Base-by-base conservation (phyloP, 2,329 filamentous ascomycete genomes). In the Sclerotinia sclerotiorum region DNA sequence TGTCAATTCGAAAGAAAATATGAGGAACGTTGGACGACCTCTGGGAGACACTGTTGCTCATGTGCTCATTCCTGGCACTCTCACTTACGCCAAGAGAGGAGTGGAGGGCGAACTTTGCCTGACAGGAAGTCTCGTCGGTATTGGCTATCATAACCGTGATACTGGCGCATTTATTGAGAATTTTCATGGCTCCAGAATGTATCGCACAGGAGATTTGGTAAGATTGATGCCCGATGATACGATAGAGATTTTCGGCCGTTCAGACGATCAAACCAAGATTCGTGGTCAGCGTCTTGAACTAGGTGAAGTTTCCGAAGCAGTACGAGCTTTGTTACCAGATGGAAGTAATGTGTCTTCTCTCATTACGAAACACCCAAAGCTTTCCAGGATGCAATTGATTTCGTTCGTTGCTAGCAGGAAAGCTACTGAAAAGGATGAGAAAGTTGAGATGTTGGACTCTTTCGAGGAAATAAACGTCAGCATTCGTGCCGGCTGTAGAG, bases 261-360 rank as follows among this genome's bases (percentile, higher is more conserved):
- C 84, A 51, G 88, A 90, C 73, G 84, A 84, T 35, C 88, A 88
- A 75, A 84, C 88, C 68, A 90, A 91, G 32, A 71, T 72, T 52
- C 42, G 63, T 10, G 71, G 71, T 27, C 70, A 72, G 49, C 68
- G 70, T 49, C 52, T 72, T 29, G 71, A 72, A 58, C 27, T 67
- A 3, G 65, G 65, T 27, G 56, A 62, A 52, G 55, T 67, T 17
- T 57, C 54, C 0, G 55, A 52, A 21, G 32, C 32, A n/a, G 35
- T 67, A 19, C 54, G 56, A 8, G 52, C 24, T 2, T 17, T 51
- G 11, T 52, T 44, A 24, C 24, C 65, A 21, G 17, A 24, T 35
- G 44, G 29, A n/a, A 13, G 51, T n/a, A 44, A 42, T 24, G 63
- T 66, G 10, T 32, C 51, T 39, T 56, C 54, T 48, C 27, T 56